phyloP scores from a whole-genome alignment of 768 basidiomycete genomes.

The Ramaria sp. region DNA sequence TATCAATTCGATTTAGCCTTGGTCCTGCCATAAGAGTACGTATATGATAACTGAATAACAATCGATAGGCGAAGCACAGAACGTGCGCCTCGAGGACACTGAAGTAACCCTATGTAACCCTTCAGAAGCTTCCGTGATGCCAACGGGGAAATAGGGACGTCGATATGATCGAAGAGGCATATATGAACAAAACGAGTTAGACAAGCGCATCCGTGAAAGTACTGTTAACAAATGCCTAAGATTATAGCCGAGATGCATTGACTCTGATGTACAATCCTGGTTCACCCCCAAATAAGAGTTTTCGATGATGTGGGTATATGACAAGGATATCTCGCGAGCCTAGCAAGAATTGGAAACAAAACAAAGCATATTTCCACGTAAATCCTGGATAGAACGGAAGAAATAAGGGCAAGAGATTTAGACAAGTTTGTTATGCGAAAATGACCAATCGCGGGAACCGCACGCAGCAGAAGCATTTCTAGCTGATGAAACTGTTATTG shows the following conservation, averaged over 20 bases:
- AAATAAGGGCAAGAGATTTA: conserved; percentile 62
- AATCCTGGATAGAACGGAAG: conserved; percentile 41
- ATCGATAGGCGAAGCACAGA: not conserved
- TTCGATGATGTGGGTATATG: conserved; percentile 37
- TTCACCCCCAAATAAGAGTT: conserved; percentile 53
- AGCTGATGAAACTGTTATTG: too few species aligned
- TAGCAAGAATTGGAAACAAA: conserved; percentile 17
- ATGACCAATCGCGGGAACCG: too few species aligned
- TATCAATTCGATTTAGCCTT: conserved; percentile 79
- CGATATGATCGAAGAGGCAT: conserved; percentile 79
- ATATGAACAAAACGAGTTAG: conserved; percentile 87
- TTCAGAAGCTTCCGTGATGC: conserved; percentile 78
- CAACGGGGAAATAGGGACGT: conserved; percentile 56
- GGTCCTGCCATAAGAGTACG: conserved; percentile 31
- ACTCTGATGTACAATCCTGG: conserved; percentile 35
- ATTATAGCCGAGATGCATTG: conserved; percentile 16
- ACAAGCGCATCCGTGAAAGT: conserved; percentile 42
- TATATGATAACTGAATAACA: not conserved
- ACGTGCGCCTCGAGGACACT: conserved; percentile 66
- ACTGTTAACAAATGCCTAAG: conserved; percentile 12
- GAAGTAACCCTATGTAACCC: conserved; percentile 80
- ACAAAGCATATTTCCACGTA: conserved; percentile 30
- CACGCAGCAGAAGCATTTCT: too few species aligned
- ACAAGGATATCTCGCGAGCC: conserved; percentile 53
- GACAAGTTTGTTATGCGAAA: conserved; percentile 36